phyloP scores from a whole-genome alignment of 148 eudicot species.

The Gaultheria prostrata region DNA sequence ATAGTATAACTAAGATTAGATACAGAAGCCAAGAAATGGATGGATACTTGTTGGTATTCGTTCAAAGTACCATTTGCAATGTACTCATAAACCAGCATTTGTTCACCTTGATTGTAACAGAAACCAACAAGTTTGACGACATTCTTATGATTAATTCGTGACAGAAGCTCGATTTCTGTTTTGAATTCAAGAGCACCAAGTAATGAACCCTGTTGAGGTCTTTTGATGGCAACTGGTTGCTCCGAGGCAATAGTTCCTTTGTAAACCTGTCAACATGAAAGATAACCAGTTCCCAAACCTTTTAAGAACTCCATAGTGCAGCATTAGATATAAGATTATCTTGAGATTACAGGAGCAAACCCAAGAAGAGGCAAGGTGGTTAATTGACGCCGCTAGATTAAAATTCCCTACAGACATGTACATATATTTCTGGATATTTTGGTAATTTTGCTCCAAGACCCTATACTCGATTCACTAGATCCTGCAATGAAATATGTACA shows the following conservation, averaged over 20 bases:
- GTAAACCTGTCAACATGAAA: slow-evolving; percentile 34
- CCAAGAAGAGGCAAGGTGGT: no score
- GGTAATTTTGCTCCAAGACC: no score
- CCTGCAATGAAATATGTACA: no score
- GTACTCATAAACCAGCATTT: slow-evolving; percentile 52
- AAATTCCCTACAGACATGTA: no score
- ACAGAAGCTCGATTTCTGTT: slow-evolving; percentile 52
- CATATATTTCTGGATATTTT: no score
- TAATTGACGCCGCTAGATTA: no score
- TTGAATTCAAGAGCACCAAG: slow-evolving; percentile 54
- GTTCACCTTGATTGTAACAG: slow-evolving; percentile 55
- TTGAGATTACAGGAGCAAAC: no score
- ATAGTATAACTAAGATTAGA: neutral
- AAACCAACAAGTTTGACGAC: slow-evolving; percentile 54
- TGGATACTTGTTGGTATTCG: slow-evolving; percentile 34
- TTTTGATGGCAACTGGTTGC: slow-evolving; percentile 45
- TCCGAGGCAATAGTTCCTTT: slow-evolving; percentile 36
- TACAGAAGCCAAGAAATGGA: slow-evolving; percentile 5
- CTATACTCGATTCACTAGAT: no score
- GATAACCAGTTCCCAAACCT: neutral
- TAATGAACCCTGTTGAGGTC: slow-evolving; percentile 53
- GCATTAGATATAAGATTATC: neutral
- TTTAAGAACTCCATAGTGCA: neutral
- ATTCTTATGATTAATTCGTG: slow-evolving; percentile 56
- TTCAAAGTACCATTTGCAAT: slow-evolving; percentile 44